Evolutionary conservation across 1,139 yeast species (phyloP).

Genomic region (Scheffersomyces insectosa): DNA sequence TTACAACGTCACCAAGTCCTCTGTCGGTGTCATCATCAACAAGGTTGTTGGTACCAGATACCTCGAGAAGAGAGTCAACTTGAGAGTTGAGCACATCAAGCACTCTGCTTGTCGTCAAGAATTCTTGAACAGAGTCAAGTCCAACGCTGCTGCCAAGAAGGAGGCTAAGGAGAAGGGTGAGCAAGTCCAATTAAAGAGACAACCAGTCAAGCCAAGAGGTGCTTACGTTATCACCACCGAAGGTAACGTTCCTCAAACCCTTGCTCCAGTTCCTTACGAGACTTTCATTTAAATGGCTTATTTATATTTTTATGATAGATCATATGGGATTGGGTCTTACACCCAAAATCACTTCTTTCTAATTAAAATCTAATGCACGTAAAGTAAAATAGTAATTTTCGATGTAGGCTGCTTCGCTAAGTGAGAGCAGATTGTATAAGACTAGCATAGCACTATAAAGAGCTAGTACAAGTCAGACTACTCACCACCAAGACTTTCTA

Average conservation of each 20-base stretch:
- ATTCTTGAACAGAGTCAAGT: slow-evolving; percentile 96
- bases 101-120: slow-evolving; percentile 99
- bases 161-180: slow-evolving; percentile 97
- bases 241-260: slow-evolving; percentile 89
- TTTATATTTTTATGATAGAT: slow-evolving; percentile 10
- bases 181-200: slow-evolving; percentile 92
- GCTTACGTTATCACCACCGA: slow-evolving; percentile 78
- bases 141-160: slow-evolving; percentile 88
- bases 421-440: too few relatives aligned
- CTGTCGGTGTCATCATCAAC: slow-evolving; percentile 98
- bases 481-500: too few relatives aligned
- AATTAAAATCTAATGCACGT: slow-evolving; percentile 14
- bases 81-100: slow-evolving; percentile 98
- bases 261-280: slow-evolving; percentile 99
- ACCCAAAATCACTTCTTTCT: slow-evolving; percentile 1
- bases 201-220: slow-evolving; percentile 97
- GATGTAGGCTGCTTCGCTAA: too few relatives aligned
- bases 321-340: slow-evolving; percentile 2
- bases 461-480: too few relatives aligned
- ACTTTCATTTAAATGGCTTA: slow-evolving; percentile 76
- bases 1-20: slow-evolving; percentile 96
- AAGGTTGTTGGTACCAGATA: slow-evolving; percentile 99
- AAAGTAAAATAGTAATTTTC: slow-evolving; percentile 6
- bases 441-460: too few relatives aligned
- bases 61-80: slow-evolving; percentile 97